Evolutionary conservation across 2,329 filamentous ascomycete genomes (phyloP), one percentile per base, ranked within the genome.

Genomic region (Xylariales sp.): DNA sequence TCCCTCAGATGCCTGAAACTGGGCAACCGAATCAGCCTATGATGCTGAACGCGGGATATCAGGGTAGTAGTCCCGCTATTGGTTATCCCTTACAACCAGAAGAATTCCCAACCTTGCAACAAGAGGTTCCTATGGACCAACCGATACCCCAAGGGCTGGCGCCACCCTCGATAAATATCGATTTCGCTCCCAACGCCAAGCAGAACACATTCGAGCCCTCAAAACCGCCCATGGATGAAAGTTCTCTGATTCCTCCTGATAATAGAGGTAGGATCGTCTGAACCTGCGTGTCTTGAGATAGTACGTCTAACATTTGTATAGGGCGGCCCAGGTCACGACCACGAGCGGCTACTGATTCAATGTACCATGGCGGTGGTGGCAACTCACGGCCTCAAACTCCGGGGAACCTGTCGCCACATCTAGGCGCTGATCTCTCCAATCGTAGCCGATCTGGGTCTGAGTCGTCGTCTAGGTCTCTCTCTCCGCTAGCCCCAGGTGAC

Each of bases 81-180:
- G 59, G 78, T 72, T 72, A 77, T 82, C 68, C 81, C 77, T 68
- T 80, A 70, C 36, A 75, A 70, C 71, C 77, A 2, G 86, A 89
- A 72, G 81, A 85, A 7, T 90, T 89, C 72, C 85, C 87, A 5
- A 78, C 82, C 36, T 78, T 89, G 14, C 77, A 78, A 18, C 81
- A 83, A 63, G 81, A 83, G 30, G 78, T 79, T n/a, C 81, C 81
- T 30, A 76, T 89, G 87, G 58, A 76, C 53, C 88, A 90, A 57
- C 87, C 92, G 72, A 96, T 97, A 90, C 67, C 59, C 14, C 69
- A 65, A 34, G 67, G 67, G n/a, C 14, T 72, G 23, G 91, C 91
- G 3, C 93, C 94, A n/a, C 94, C 94, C 0, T 93, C 94, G 59
- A 97, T 97, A 80, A 97, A 96, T 77, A 96, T 97, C 74, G 93